Evolutionary conservation across 352 stramenopile genomes (phyloP), one percentile per base, ranked within the genome.

Genomic region (Globisporangium nagaii): DNA sequence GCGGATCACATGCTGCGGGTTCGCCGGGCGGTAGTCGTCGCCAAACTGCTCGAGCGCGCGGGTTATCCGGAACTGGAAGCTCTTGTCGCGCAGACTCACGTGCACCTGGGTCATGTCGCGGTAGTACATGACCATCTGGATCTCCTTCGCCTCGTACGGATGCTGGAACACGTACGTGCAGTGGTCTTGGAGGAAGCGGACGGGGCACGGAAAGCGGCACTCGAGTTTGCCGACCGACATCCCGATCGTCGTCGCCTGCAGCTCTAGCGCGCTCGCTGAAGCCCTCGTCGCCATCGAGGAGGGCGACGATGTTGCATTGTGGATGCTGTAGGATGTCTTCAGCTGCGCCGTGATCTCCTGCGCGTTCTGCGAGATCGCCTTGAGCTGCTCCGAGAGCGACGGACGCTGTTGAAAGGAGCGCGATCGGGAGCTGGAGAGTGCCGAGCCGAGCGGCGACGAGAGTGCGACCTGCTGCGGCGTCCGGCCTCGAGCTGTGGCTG

Each of bases 101-200:
- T 65, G 68, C 3, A 67, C 52, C 19, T 85, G 63, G 46, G 62
- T 37, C 77, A 90, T 88, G 44, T 90, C 75, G 31, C 71, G 75
- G 58, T 87, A 86, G 67, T 74, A 88, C 75, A 88, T 90, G 57
- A 87, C 48, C 76, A 89, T 90, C 12, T 77, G 54, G 34, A 90
- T 65, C 48, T 88, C 77, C 28, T 83, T 84, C 35, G 74, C 34
- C 41, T 75, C 68, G 22, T 84, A 88, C 20, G 79, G 75, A n/a
- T 90, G 77, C 62, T 86, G 79, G 35, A 88, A 90, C 37, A 90
- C 39, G 59, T 84, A 90, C 10, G 65, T 64, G 56, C 79, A 89
- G 15, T 69, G 76, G 44, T 85, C 74, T 2, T 37, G 51, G 4
- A 56, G 44, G 44, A 89, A 89, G 11, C 62, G 66, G 3, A 71